Conservation (phyloP, 108 stramenopile genomes). For the Nitzschia palea region DNA sequence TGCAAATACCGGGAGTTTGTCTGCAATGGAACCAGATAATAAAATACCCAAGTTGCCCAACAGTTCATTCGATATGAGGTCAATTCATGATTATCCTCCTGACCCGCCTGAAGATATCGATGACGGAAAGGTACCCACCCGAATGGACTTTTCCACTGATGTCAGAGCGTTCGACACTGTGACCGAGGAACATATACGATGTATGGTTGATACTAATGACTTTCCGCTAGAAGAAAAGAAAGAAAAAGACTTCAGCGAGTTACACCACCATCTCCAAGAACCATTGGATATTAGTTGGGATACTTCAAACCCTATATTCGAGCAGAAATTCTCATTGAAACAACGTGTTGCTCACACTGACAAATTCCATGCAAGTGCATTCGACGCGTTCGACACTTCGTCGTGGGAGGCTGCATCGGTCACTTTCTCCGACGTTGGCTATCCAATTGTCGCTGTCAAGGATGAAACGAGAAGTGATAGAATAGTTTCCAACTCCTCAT, state of each 20-base stretch:
- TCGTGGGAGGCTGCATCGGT: slow-evolving; percentile 9
- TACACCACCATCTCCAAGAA: neutral
- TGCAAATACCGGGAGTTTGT: too few relatives aligned
- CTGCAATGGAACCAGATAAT: too few relatives aligned
- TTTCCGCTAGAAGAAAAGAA: slow-evolving; percentile 19
- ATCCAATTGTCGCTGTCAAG: too few relatives aligned
- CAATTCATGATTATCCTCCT: slow-evolving; percentile 24
- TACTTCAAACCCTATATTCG: slow-evolving; percentile 1
- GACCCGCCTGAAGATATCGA: neutral
- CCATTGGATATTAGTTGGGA: slow-evolving; percentile 11
- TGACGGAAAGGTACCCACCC: neutral
- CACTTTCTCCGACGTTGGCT: neutral
- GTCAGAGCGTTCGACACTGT: neutral
- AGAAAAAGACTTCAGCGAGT: neutral
- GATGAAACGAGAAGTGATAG: too few relatives aligned
- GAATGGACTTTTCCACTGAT: neutral
- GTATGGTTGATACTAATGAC: neutral
- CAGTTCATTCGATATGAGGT: slow-evolving; percentile 38
- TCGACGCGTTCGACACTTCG: slow-evolving; percentile 26
- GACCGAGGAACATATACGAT: neutral
- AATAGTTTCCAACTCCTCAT: neutral
- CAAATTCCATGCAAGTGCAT: neutral
- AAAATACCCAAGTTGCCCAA: too few relatives aligned
- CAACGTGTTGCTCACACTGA: too few relatives aligned
- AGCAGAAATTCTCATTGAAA: neutral